Evolutionary conservation across 2,329 filamentous ascomycete species (phyloP), one percentile per base, ranked within the genome.

Genomic region (Akanthomyces uredinophilus): DNA sequence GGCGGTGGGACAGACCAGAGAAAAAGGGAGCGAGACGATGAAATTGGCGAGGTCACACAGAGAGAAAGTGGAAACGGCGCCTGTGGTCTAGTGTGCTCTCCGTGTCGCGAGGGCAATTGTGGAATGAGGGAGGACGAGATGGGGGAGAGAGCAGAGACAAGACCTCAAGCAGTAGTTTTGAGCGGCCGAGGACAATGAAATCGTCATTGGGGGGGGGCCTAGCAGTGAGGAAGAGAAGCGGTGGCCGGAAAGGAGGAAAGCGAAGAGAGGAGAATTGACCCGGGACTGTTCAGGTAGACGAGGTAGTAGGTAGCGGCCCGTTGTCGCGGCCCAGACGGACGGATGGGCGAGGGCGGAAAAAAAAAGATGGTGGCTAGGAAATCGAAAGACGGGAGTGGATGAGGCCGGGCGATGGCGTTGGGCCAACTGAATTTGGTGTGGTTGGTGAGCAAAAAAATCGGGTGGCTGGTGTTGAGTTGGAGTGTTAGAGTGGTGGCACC

Each of bases 281-380:
- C 47, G 50, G n/a, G 29, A 35, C 14, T 27, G 46, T 18, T 22
- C 18, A 46, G 41, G 24, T 43, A 18, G 16, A 6, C 29, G 41
- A 57, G 56, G 46, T 24, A 43, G 46, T 16, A 51, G 35, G 46
- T 16, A 51, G 35, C 35, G 46, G 43, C 44, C 56, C 46, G 55
- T 58, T 58, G 29, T 58, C 39, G 55, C 46, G 46, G 46, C 46
- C 54, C 43, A 35, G 54, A 20, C 43, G 39, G 54, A 20, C 43
- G 39, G 37, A 47, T 35, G 29, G 4, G 27, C 18, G 37, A 43
- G 37, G 16, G 32, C 53, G 24, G 22, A 20, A 35, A 22, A 37
- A 35, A 58, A 60, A 60, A 44, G 56, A 35, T 29, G 56, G 56
- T 60, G 56, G 56, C 47, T 60, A 60, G 56, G 56, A 60, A 60